Conservation (phyloP, 2,329 filamentous ascomycete species). For the Sarocladiaceae sp. region DNA sequence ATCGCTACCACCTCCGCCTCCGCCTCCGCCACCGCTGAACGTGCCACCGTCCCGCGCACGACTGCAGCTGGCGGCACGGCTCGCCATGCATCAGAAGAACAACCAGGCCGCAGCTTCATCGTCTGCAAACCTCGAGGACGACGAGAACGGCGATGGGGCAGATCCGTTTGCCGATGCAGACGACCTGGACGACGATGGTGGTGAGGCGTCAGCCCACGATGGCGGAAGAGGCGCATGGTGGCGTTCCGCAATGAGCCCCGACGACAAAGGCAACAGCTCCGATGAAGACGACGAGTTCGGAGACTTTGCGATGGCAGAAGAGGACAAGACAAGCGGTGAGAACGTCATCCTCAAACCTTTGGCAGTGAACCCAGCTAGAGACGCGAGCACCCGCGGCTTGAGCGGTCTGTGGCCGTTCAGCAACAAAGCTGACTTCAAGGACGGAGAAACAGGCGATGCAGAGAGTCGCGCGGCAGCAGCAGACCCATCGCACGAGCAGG, state of each 20-base stretch:
- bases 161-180: conserved; percentile 51
- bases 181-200: conserved; percentile 43
- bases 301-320: conserved; percentile 61
- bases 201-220: conserved; percentile 25
- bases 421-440: conserved; percentile 26
- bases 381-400: conserved; percentile 31
- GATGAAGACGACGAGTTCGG: conserved; percentile 61
- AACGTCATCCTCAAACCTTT: conserved; percentile 49
- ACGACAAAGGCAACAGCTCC: conserved; percentile 38
- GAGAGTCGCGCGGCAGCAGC: not conserved
- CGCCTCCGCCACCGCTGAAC: conserved; percentile 74
- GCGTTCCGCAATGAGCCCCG: conserved; percentile 32
- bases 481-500: not conserved
- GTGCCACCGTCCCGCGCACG: conserved; percentile 81
- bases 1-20: conserved; percentile 52
- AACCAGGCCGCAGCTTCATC: conserved; percentile 41
- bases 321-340: conserved; percentile 28
- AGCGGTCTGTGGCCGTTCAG: conserved; percentile 55
- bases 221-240: conserved; percentile 34
- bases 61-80: conserved; percentile 79
- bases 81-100: conserved; percentile 69
- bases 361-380: conserved; percentile 43
- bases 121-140: conserved; percentile 31
- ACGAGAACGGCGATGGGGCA: conserved; percentile 30
- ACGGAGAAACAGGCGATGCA: conserved; percentile 23